These are phyloP conservation scores for Phaffia tasmanica DNA, from an alignment of 768 basidiomycete genomes.

Conservation along the genomic window DNA sequence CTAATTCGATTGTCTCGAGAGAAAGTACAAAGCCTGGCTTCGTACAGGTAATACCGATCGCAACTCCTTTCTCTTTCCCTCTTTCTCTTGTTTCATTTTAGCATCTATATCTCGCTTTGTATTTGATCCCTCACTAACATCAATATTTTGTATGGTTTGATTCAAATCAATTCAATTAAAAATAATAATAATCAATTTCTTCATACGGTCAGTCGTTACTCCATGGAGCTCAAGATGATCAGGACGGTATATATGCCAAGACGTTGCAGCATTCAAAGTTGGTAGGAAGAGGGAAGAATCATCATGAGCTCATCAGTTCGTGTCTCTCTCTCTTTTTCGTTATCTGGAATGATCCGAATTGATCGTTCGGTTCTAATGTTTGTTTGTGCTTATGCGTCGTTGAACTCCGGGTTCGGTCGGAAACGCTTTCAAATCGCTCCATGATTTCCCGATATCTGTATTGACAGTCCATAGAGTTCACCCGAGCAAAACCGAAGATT, in stretches of 20 bases:
- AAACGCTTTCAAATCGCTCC: constrained; percentile 1
- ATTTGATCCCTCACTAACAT: no score
- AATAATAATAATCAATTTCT: no score
- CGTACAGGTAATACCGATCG: no score
- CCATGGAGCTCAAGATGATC: constrained; percentile 87
- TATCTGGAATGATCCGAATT: not conserved
- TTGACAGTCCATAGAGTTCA: constrained; percentile 69
- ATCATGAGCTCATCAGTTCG: constrained; percentile 76
- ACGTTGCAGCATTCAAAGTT: constrained; percentile 72
- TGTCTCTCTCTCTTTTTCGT: not conserved
- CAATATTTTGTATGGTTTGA: no score
- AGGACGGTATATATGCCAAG: constrained; percentile 55
- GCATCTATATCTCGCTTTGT: no score
- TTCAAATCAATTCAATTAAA: no score
- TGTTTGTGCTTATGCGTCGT: not conserved
- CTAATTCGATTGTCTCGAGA: no score
- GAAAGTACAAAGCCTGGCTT: no score
- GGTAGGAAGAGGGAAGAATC: constrained; percentile 86
- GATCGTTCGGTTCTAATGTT: not conserved
- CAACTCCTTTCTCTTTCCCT: no score
- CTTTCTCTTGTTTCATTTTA: no score
- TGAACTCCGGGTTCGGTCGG: not conserved
- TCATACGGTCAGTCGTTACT: constrained; percentile 53
- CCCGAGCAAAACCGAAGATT: constrained; percentile 66
- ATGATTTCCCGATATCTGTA: constrained; percentile 22